Evolutionary conservation across 148 eudicot genomes (phyloP).

Genomic region (Nepenthes mirabilis): DNA sequence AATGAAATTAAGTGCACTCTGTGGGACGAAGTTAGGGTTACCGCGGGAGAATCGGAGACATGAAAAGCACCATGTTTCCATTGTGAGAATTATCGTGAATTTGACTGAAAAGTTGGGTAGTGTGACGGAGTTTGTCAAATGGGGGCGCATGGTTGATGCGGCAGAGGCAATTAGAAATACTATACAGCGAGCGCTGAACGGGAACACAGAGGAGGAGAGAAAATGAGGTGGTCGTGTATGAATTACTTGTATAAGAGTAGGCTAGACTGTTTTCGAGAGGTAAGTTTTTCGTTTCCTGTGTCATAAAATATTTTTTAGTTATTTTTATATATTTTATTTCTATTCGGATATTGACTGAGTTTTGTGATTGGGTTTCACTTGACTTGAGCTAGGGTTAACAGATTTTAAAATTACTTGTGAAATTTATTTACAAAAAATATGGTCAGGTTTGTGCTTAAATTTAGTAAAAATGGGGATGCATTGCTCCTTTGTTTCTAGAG

Average conservation of each 20-base stretch:
- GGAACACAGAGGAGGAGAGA: constrained; percentile 23
- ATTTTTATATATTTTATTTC: background rate
- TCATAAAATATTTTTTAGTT: background rate
- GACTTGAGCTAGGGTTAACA: constrained; percentile 51
- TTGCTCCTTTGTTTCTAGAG: constrained; percentile 23
- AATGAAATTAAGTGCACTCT: constrained; percentile 22
- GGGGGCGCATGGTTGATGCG: constrained; percentile 53
- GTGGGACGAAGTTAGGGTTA: constrained; percentile 25
- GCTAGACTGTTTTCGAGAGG: constrained; percentile 75
- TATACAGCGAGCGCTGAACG: constrained; percentile 43
- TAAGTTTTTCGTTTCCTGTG: constrained; percentile 7
- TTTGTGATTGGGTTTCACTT: constrained; percentile 36
- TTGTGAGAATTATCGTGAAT: constrained; percentile 35
- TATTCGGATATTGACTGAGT: constrained; percentile 6
- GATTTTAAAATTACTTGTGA: constrained; percentile 71
- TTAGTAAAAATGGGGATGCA: constrained; percentile 29
- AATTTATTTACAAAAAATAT: constrained; percentile 52
- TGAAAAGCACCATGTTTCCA: constrained; percentile 31
- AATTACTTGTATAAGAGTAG: constrained; percentile 56
- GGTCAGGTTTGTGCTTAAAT: constrained; percentile 42
- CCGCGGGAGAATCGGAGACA: constrained; percentile 31
- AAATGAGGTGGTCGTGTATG: constrained; percentile 50
- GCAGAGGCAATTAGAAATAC: constrained; percentile 37
- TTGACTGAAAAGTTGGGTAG: constrained; percentile 25
- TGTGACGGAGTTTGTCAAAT: constrained; percentile 26